phyloP scores from a whole-genome alignment of 2,329 filamentous ascomycete genomes.

The Claviceps sp. region DNA sequence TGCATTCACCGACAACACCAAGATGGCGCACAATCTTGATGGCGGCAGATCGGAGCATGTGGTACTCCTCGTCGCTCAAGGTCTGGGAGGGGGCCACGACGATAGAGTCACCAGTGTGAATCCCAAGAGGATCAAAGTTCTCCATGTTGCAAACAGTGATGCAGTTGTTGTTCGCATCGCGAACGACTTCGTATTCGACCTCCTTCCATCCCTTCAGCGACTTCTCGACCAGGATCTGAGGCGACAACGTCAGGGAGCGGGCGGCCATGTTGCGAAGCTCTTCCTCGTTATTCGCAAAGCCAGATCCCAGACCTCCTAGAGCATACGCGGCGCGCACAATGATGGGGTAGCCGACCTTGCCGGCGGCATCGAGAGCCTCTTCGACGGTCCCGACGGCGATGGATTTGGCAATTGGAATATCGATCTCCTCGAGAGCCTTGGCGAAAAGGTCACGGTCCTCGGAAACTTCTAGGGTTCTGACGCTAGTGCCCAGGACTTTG shows the following conservation, averaged over 20 bases:
- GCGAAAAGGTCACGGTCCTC: slow-evolving; percentile 95
- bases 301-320: slow-evolving; percentile 87
- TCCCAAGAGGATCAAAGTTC: slow-evolving; percentile 94
- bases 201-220: slow-evolving; percentile 99
- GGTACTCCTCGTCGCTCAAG: slow-evolving; percentile 94
- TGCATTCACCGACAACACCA: slow-evolving; percentile 95
- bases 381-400: slow-evolving; percentile 86
- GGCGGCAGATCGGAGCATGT: slow-evolving; percentile 94
- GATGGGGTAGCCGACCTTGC: slow-evolving; percentile 85
- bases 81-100: slow-evolving; percentile 96
- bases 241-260: slow-evolving; percentile 80
- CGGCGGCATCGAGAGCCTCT: slow-evolving; percentile 78
- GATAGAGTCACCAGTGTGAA: slow-evolving; percentile 97
- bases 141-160: slow-evolving; percentile 80
- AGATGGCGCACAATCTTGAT: slow-evolving; percentile 98
- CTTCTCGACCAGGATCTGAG: slow-evolving; percentile 96
- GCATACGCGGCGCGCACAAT: slow-evolving; percentile 97
- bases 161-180: slow-evolving; percentile 95
- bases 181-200: slow-evolving; percentile 95
- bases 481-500: slow-evolving; percentile 87
- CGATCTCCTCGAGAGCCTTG: slow-evolving; percentile 89
- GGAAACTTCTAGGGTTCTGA: slow-evolving; percentile 84
- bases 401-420: slow-evolving; percentile 94
- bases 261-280: slow-evolving; percentile 91
- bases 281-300: slow-evolving; percentile 87